Evolutionary conservation across 2,329 filamentous ascomycete species (phyloP).

Genomic region (Thermothelomyces thermophilus): DNA sequence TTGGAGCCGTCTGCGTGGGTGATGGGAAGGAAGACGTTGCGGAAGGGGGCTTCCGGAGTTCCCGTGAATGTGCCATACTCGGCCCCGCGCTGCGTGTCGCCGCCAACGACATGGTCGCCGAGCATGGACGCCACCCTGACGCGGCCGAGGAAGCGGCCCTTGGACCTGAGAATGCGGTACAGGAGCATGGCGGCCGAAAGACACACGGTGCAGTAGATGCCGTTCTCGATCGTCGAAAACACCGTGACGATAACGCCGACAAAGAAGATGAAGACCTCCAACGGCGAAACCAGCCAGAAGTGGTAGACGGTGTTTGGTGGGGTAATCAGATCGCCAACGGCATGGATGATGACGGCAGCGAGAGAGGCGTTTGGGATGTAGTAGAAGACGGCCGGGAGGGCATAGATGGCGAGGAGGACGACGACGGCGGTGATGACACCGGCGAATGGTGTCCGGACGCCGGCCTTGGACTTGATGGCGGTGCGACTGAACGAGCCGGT

Average conservation of each 20-base stretch:
- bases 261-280: conserved; percentile 91
- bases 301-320: conserved; percentile 87
- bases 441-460: conserved; percentile 83
- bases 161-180: conserved; percentile 75
- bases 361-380: conserved; percentile 82
- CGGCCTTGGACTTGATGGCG: conserved; percentile 94
- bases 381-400: conserved; percentile 81
- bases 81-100: conserved; percentile 44
- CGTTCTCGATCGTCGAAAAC: conserved; percentile 83
- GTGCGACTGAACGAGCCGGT: conserved; percentile 96
- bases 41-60: conserved; percentile 42
- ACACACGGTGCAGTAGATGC: conserved; percentile 80
- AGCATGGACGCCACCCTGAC: conserved; percentile 80
- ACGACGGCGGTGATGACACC: conserved; percentile 82
- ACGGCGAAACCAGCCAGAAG: conserved; percentile 87
- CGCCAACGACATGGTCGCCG: conserved; percentile 64
- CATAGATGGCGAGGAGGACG: conserved; percentile 85
- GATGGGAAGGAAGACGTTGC: conserved; percentile 82
- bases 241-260: conserved; percentile 84
- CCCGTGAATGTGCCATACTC: conserved; percentile 54
- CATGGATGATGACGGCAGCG: conserved; percentile 89
- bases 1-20: conserved; percentile 88
- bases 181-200: conserved; percentile 72
- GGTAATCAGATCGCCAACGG: conserved; percentile 86
- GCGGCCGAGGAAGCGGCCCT: conserved; percentile 75